These are phyloP conservation scores for Beauveria scarabaeidicola DNA, from an alignment of 2,329 filamentous ascomycete species.

Conservation along the genomic window DNA sequence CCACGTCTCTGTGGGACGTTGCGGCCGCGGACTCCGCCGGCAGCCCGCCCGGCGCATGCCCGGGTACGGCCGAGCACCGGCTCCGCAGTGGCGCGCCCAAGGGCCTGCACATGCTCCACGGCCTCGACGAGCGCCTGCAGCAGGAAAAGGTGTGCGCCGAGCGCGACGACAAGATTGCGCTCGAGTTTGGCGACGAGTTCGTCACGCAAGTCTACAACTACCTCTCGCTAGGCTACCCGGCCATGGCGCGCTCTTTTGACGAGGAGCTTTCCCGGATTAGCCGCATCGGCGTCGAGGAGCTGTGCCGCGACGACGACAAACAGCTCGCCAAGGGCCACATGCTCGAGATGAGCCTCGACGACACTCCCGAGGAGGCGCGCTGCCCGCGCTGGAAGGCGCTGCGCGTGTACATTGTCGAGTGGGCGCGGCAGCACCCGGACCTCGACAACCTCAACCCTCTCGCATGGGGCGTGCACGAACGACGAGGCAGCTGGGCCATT, in stretches of 20 bases:
- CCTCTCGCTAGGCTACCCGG: conserved; percentile 83
- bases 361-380: conserved; percentile 41
- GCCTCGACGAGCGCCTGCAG: conserved; percentile 42
- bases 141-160: conserved; percentile 43
- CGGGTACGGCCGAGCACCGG: conserved; percentile 18
- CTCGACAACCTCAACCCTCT: conserved; percentile 52
- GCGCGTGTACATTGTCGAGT: conserved; percentile 75
- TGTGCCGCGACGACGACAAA: conserved; percentile 61
- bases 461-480: conserved; percentile 59
- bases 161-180: conserved; percentile 42
- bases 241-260: conserved; percentile 74
- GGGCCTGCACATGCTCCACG: conserved; percentile 40
- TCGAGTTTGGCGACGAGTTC: conserved; percentile 74
- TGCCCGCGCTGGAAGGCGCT: conserved; percentile 73
- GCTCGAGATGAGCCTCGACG: conserved; percentile 40
- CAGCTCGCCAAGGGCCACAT: conserved; percentile 65
- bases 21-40: conserved; percentile 13
- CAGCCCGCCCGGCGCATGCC: not conserved
- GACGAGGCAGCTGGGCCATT: conserved; percentile 66
- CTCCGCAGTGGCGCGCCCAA: conserved; percentile 28
- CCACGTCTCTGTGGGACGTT: conserved; percentile 21
- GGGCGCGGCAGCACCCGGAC: conserved; percentile 78
- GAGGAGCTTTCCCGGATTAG: conserved; percentile 78
- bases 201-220: conserved; percentile 98
- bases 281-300: conserved; percentile 56